phyloP scores from a whole-genome alignment of 2,329 filamentous ascomycete species.

The Xylaria sp. region DNA sequence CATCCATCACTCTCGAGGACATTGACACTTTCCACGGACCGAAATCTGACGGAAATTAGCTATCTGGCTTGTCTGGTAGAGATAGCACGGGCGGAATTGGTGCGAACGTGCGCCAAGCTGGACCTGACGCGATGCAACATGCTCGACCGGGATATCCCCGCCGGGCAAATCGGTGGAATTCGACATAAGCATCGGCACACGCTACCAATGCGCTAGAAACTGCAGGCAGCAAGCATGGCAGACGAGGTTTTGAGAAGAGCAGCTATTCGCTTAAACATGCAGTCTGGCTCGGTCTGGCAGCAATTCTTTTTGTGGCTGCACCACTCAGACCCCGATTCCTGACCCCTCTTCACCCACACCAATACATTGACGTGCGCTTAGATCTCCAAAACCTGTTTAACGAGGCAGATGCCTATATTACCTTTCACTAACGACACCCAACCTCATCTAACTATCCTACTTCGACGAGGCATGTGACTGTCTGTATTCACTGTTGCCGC shows the following conservation, averaged over 20 bases:
- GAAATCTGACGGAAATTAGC: not conserved
- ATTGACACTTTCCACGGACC: not conserved
- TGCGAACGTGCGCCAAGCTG: not conserved
- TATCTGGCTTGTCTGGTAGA: not conserved
- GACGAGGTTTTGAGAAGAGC: not conserved
- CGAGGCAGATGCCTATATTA: not conserved
- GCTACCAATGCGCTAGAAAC: not conserved
- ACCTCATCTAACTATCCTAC: not conserved
- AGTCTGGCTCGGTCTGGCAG: not conserved
- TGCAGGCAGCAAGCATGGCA: not conserved
- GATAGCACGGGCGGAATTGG: not conserved
- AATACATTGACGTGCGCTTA: not conserved
- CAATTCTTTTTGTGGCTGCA: not conserved
- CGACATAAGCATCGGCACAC: conserved; percentile 4
- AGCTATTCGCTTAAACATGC: not conserved
- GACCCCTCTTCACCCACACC: not conserved
- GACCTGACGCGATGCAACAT: not conserved
- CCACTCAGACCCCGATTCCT: conserved; percentile 2
- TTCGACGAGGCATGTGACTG: not conserved
- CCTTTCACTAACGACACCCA: conserved; percentile 1
- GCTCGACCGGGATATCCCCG: conserved; percentile 1
- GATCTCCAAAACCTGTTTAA: conserved; percentile 3
- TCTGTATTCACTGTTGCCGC: not conserved
- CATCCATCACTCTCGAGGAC: not conserved
- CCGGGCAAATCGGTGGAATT: conserved; percentile 7